Evolutionary conservation across 495 filamentous ascomycete genomes (phyloP).

Genomic region (Chlorociboria aeruginascens): DNA sequence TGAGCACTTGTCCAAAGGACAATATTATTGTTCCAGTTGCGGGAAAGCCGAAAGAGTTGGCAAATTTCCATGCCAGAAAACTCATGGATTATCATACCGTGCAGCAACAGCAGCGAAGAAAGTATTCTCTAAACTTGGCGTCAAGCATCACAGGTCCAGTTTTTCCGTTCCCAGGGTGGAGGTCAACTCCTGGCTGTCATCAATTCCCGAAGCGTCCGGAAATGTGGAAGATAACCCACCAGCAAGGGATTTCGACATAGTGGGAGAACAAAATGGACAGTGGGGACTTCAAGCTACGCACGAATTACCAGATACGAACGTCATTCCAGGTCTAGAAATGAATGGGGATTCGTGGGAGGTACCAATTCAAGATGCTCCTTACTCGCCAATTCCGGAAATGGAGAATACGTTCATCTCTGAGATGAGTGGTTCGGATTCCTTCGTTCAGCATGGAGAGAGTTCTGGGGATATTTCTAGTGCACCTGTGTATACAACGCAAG

Average conservation of each 20-base stretch:
- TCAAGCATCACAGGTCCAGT: conserved; percentile 5
- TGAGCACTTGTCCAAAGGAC: conserved; percentile 14
- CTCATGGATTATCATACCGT: conserved; percentile 9
- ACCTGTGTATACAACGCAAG: background rate
- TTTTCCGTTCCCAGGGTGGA: background rate
- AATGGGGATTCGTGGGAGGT: background rate
- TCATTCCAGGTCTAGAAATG: conserved; percentile 2
- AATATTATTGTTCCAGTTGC: conserved; percentile 21
- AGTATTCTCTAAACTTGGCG: conserved; percentile 16
- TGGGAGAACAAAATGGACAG: background rate
- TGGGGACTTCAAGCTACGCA: conserved; percentile 2
- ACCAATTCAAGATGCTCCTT: conserved; percentile 11
- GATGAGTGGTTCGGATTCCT: background rate
- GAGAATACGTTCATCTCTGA: conserved; percentile 1
- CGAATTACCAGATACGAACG: conserved; percentile 6
- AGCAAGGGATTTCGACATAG: background rate
- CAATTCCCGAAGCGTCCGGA: background rate
- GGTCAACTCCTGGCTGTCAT: background rate
- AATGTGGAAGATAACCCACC: background rate
- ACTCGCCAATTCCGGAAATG: conserved; percentile 16
- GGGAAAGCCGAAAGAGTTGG: conserved; percentile 16
- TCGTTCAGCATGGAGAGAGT: background rate
- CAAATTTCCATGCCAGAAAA: conserved; percentile 15
- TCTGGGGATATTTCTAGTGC: background rate
- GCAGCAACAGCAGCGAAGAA: conserved; percentile 16